phyloP scores from a whole-genome alignment of 441 rosid species.

The Arabidopsis hybrid region DNA sequence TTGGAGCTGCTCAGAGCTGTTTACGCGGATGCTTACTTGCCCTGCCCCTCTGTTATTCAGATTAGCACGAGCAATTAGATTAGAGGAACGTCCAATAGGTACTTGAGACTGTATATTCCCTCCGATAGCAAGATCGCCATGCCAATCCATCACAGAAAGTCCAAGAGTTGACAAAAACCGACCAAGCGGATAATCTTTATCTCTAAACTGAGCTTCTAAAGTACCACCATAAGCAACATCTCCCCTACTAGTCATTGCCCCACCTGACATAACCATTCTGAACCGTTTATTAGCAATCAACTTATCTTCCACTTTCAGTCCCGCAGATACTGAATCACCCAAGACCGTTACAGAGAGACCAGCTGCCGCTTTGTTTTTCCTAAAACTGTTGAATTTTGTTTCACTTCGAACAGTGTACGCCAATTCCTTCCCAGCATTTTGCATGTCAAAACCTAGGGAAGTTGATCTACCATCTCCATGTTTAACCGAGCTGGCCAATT shows the following conservation, averaged over 20 bases:
- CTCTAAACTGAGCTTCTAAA: conserved; percentile 87
- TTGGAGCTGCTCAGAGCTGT: conserved; percentile 95
- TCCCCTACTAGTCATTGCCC: conserved; percentile 83
- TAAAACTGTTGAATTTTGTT: conserved; percentile 66
- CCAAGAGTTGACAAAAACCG: conserved; percentile 77
- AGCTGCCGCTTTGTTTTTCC: conserved; percentile 84
- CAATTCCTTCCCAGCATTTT: conserved; percentile 85
- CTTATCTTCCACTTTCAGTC: conserved; percentile 85
- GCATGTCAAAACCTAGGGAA: conserved; percentile 86
- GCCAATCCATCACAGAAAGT: conserved; percentile 95
- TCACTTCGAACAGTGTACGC: conserved; percentile 82
- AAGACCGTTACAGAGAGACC: conserved; percentile 78
- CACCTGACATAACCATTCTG: conserved; percentile 76
- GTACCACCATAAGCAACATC: conserved; percentile 91
- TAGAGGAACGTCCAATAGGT: conserved; percentile 83
- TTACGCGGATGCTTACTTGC: conserved; percentile 77
- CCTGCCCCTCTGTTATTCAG: conserved; percentile 89
- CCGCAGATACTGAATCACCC: conserved; percentile 79
- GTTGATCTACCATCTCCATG: conserved; percentile 82
- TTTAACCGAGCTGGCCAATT: conserved; percentile 74
- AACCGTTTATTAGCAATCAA: conserved; percentile 65
- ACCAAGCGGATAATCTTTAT: conserved; percentile 80
- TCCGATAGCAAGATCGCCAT: conserved; percentile 92
- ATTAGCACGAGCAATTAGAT: conserved; percentile 77
- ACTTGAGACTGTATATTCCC: conserved; percentile 87